Evolutionary conservation across 345 rosid genomes (phyloP), one percentile per base, ranked within the genome.

Genomic region (Eucalyptus curtisii): DNA sequence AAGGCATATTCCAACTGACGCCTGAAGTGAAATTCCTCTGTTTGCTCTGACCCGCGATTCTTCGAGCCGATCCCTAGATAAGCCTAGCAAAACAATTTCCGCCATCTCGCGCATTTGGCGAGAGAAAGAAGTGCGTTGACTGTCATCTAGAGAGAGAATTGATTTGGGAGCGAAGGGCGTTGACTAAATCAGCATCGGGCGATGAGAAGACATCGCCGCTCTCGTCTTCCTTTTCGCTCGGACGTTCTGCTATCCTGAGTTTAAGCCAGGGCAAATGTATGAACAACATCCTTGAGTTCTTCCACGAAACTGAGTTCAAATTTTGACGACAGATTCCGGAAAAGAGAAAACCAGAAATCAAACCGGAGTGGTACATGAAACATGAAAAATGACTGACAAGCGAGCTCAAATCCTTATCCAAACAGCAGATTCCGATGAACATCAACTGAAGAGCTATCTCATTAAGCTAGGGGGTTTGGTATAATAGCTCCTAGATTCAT

Each of bases 101-200:
- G 44, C 5, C 44, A 42, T 42, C 44, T 42, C 44, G 7, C 44
- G 44, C 5, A 42, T 42, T 42, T 57, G 64, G 64, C 64, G 57
- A 50, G 87, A 31, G 48, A 40, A 4, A 89, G 57, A 55, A 84
- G 80, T 33, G 89, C 91, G 89, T 91, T 88, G 79, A 92, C 40
- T 88, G 85, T 89, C 87, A 11, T 84, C 45, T 47, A 87, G 44
- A 91, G 89, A 89, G 90, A 89, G 44, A 42, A 61, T 87, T 89
- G 25, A 91, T n/a, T n/a, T n/a, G n/a, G n/a, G n/a, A n/a, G n/a
- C n/a, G n/a, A n/a, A n/a, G 90, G 79, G 68, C 30, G 48, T 64
- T 25, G 15, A 59, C 49, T 64, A 24, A 42, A 88, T 84, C 89
- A 14, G 31, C 9, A 33, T 85, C 48, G 10, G 6, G 44, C 52